Base-by-base conservation (phyloP, 2,329 filamentous ascomycete species). In the Mycosphaerelloides madeirae region DNA sequence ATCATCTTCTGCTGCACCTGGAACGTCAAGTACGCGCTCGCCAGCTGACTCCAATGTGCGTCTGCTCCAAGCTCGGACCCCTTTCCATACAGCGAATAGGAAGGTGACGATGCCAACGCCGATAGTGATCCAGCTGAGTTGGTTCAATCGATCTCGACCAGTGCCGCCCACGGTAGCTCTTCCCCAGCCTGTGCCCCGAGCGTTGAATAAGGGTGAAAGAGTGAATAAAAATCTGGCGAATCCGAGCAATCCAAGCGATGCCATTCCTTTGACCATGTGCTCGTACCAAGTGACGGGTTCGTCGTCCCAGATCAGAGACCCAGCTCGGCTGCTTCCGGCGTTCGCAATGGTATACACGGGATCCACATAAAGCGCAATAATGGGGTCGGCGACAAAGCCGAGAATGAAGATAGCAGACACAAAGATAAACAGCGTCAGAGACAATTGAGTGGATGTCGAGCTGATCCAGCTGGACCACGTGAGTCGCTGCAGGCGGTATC, bases 361-460 rank as follows among this genome's bases (percentile, higher is more conserved):
- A 60, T 95, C 88, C 43, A 91, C 69, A 72, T 91, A 95, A 20
- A 95, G 70, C 57, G 89, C 87, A 65, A 97, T 84, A 48, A 97
- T 87, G 1, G 90, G 90, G 66, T 97, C 90, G 48, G 90, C 91
- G 54, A 97, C 69, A 59, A 96, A 97, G 32, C 93, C 93, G 44
- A 97, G 79, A 1, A 87, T 31, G 60, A 95, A 97, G 19, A 95
- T 76, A 40, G 83, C 77, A 33, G 82, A 50, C 29, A 88, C 45
- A 53, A 96, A 78, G 51, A 95, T 84, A 15, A 74, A 38, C 2
- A 87, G 55, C 1, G 91, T 96, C 56, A 97, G 71, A 1, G 69
- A 62, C 22, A 87, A 70, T 60, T 94, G 85, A 3, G 84, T 74
- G 43, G 77, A 65, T 54, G 75, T 64, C 52, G 72, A 74, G 37